Conservation (phyloP, 345 rosid genomes). For the Heritiera fomes region DNA sequence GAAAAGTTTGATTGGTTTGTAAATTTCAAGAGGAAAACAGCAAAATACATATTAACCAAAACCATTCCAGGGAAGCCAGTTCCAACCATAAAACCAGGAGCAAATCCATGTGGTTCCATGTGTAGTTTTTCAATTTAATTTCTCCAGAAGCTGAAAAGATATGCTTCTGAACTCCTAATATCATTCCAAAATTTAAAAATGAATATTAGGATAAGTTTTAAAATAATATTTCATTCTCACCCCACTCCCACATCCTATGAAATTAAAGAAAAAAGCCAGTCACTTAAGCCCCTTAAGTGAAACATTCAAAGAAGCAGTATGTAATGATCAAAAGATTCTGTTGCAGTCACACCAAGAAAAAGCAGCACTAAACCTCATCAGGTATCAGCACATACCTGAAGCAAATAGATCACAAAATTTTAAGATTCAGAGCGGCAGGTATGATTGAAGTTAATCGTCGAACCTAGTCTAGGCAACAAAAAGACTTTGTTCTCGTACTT, state of each 20-base stretch:
- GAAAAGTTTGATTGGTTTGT: neutral
- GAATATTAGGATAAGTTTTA: too few species aligned
- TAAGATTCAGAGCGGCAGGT: neutral
- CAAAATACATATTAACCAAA: neutral
- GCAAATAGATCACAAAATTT: neutral
- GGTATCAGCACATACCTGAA: neutral
- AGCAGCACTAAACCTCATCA: neutral
- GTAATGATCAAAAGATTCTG: neutral
- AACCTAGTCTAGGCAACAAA: neutral
- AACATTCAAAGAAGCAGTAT: neutral
- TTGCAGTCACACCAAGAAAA: neutral
- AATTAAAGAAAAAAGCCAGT: neutral
- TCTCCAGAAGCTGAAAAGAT: too few species aligned
- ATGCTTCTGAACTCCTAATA: too few species aligned
- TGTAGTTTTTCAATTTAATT: neutral
- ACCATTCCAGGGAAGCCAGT: neutral
- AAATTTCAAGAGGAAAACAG: slow-evolving; percentile 5
- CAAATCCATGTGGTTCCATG: neutral
- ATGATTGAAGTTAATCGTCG: neutral
- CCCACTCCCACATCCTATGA: neutral
- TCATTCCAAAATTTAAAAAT: too few species aligned
- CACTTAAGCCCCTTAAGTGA: neutral
- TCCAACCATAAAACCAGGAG: neutral
- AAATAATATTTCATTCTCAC: neutral
- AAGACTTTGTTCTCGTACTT: neutral